Evolutionary conservation across 768 basidiomycete species (phyloP), one percentile per base, ranked within the genome.

Genomic region (Lentinula edodes): DNA sequence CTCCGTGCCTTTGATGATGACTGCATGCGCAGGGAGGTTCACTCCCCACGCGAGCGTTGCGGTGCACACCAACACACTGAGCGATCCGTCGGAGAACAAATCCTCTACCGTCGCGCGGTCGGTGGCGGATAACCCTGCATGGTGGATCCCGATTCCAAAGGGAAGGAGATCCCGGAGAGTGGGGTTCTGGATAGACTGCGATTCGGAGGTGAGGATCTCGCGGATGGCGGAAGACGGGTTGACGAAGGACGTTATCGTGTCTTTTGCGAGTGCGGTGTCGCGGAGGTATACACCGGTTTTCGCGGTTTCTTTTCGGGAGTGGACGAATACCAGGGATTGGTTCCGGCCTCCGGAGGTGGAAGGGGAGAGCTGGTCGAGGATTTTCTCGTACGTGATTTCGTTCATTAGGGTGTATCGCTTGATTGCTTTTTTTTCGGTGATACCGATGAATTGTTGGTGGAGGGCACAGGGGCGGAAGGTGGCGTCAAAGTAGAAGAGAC

Each of bases 1-100:
- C 75, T 98, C 95, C 0, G 97, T 98, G n/a, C 97, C 97, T 72
- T 98, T 99, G 81, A 99, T 98, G 77, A 98, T 94, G 75, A 98
- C 96, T 7, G 93, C 90, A 65, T 98, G 97, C 1, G 95, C 96
- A 3, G 97, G 97, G 0, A 98, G 78, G 71, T 99, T 99, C 75
- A 99, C 96, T 78, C 96, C 97, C 97, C 97, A 99, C 0, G 97
- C 97, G 41, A 99, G 87, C 2, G 96, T 98, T 5, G 97, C 97
- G 0, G 97, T 99, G 71, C 93, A 97, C 48, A 97, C 93, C 28
- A 99, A 80, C 0, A 98, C 95, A 70, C 96, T 95, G 35, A 99
- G 81, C 23, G 91, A 87, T 0, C 95, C 93, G 54, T 96, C 93
- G 9, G 86, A 86, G 71, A 99, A 99, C 9, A 98, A 81, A 63